These are phyloP conservation scores for Heritiera littoralis DNA, from an alignment of 345 rosid species.

Conservation along the genomic window DNA sequence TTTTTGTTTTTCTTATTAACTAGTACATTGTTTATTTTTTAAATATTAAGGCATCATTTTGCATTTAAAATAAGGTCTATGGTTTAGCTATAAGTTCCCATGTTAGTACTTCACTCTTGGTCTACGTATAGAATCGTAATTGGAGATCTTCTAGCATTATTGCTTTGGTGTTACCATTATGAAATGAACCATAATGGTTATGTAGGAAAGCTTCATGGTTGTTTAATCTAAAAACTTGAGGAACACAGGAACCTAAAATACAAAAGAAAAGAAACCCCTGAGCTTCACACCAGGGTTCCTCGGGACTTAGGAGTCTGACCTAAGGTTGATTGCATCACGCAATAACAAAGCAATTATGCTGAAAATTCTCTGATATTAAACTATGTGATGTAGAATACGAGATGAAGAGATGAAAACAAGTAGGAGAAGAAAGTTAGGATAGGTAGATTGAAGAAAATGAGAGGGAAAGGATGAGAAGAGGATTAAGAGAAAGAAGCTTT, in stretches of 20 bases:
- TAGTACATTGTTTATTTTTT: conserved; percentile 5
- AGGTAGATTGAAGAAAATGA: no score
- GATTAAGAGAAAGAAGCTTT: no score
- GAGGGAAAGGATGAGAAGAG: no score
- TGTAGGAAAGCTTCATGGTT: background rate
- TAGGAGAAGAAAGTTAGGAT: no score
- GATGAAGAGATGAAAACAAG: no score
- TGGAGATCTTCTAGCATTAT: background rate
- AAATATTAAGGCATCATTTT: background rate
- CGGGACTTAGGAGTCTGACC: background rate
- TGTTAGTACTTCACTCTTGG: background rate
- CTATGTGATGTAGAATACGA: background rate
- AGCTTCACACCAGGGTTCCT: background rate
- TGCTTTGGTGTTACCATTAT: background rate
- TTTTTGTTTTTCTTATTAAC: background rate
- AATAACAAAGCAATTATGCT: background rate
- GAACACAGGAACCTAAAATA: background rate
- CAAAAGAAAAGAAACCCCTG: background rate
- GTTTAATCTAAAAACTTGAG: background rate
- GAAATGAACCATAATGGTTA: background rate
- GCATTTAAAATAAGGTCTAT: background rate
- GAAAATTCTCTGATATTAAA: background rate
- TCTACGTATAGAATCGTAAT: background rate
- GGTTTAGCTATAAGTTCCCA: background rate
- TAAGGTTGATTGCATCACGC: background rate